These are phyloP conservation scores for Fusarium succisae DNA, from an alignment of 2,329 filamentous ascomycete genomes.

Conservation along the genomic window DNA sequence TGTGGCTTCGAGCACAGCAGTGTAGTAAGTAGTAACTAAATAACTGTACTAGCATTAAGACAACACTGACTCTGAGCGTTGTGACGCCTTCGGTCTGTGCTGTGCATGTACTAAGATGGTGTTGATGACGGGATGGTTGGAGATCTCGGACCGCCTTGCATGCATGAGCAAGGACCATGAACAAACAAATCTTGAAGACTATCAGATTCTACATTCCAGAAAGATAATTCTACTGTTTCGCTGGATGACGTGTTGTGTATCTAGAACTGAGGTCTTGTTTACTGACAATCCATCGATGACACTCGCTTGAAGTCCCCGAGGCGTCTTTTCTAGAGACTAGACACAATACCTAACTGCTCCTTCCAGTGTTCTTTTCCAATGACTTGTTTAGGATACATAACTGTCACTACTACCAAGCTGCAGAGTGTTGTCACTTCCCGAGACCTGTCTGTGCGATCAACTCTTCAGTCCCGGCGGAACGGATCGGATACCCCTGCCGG, in stretches of 20 bases:
- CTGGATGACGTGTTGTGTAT: not conserved
- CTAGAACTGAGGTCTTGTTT: not conserved
- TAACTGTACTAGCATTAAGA: too few relatives aligned
- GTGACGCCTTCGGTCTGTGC: not conserved
- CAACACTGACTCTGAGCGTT: not conserved
- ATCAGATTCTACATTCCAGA: not conserved
- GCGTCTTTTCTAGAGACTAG: not conserved
- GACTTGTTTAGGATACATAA: not conserved
- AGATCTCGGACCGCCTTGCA: not conserved
- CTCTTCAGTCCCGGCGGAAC: not conserved
- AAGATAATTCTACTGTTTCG: fast-evolving
- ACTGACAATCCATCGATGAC: not conserved
- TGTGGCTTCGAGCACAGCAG: not conserved
- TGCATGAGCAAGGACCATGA: not conserved
- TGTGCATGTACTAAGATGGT: conserved; percentile 1
- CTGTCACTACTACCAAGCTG: not conserved
- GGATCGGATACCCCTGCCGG: conserved; percentile 3
- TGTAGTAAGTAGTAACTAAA: not conserved
- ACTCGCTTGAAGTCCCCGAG: not conserved
- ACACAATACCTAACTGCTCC: not conserved
- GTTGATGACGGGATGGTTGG: not conserved
- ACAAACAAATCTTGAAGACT: not conserved
- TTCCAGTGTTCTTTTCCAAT: not conserved
- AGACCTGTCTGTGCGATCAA: not conserved
- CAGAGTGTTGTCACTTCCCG: not conserved